A percentile compares a stretch with the other conserved stretches of the same genome.
Conservation (phyloP, 1,284 basidiomycete species). For the Cutaneotrichosporon dermatis region DNA sequence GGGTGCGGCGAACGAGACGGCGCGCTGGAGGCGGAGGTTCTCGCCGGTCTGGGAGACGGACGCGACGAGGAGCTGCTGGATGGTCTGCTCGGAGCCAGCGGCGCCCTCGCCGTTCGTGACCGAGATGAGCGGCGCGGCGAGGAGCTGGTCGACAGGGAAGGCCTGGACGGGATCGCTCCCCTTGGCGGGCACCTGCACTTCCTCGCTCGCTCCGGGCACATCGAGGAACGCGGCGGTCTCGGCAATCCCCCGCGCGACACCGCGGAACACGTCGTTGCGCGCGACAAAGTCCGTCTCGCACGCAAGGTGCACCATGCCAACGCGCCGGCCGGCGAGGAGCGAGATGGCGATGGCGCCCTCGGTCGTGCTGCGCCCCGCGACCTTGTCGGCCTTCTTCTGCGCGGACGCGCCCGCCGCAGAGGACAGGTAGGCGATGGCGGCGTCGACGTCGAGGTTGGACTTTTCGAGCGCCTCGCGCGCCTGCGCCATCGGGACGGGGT, state of each 20-base stretch:
- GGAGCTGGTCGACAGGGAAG: conserved; percentile 56
- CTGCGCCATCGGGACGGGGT: conserved; percentile 73
- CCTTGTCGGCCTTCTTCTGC: conserved; percentile 62
- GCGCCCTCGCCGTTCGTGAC: conserved; percentile 31
- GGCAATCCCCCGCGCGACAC: conserved; percentile 73
- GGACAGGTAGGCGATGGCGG: conserved; percentile 79
- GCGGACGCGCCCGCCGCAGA: conserved; percentile 59
- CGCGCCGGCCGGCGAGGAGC: conserved; percentile 64
- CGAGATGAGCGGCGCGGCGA: conserved; percentile 65
- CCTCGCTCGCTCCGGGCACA: conserved; percentile 34
- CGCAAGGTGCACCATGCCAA: conserved; percentile 85
- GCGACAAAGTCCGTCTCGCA: conserved; percentile 98
- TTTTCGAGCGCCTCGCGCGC: conserved; percentile 80
- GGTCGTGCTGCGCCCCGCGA: conserved; percentile 65
- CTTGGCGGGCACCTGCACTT: not conserved
- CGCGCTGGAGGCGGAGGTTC: conserved; percentile 76
- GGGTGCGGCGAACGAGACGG: conserved; percentile 63
- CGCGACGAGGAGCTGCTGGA: conserved; percentile 71
- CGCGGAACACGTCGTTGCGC: conserved; percentile 75
- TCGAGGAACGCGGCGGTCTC: conserved; percentile 82
- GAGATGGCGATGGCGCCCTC: conserved; percentile 76
- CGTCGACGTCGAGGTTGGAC: conserved; percentile 67
- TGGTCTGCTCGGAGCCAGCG: conserved; percentile 51
- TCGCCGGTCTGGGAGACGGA: conserved; percentile 83
- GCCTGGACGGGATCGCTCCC: conserved; percentile 25